Evolutionary conservation across 2,329 filamentous ascomycete species (phyloP).

Genomic region (Pyrenophora graminea): DNA sequence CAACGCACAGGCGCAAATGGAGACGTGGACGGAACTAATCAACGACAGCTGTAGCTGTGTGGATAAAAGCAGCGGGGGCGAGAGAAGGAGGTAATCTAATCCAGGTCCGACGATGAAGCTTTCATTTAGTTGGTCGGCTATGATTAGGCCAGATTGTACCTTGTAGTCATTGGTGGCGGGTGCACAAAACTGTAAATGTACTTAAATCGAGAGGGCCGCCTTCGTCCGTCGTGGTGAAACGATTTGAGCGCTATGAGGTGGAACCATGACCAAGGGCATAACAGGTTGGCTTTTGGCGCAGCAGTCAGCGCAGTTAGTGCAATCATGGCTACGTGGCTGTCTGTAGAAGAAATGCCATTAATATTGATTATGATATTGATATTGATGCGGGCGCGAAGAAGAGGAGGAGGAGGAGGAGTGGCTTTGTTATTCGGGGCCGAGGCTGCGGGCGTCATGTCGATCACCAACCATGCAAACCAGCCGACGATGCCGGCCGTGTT

Average conservation of each 20-base stretch:
- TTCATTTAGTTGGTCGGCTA: constrained; percentile 14
- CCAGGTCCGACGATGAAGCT: constrained; percentile 12
- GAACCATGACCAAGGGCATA: constrained; percentile 12
- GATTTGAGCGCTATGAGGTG: constrained; percentile 6
- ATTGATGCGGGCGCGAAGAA: constrained; percentile 1
- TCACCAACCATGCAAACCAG: constrained; percentile 1
- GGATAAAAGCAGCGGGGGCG: constrained; percentile 21
- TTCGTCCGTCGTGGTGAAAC: constrained; percentile 18
- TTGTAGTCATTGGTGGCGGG: constrained; percentile 10
- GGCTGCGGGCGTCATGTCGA: constrained; percentile 8
- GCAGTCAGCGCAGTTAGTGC: constrained; percentile 14
- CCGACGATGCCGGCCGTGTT: not conserved
- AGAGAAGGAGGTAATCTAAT: constrained; percentile 6
- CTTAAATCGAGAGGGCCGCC: constrained; percentile 12
- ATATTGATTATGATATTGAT: not conserved
- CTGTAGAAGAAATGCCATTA: constrained; percentile 8
- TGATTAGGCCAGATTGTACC: constrained; percentile 20
- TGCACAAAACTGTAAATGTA: constrained; percentile 9
- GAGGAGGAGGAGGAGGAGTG: not conserved
- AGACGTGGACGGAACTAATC: constrained; percentile 15
- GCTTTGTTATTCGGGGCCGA: constrained; percentile 9
- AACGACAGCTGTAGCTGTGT: constrained; percentile 15
- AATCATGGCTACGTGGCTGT: not conserved
- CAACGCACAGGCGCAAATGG: constrained; percentile 2
- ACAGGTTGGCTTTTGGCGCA: constrained; percentile 7